Conservation (phyloP, 2,329 filamentous ascomycete genomes). For the Cadophora malorum region DNA sequence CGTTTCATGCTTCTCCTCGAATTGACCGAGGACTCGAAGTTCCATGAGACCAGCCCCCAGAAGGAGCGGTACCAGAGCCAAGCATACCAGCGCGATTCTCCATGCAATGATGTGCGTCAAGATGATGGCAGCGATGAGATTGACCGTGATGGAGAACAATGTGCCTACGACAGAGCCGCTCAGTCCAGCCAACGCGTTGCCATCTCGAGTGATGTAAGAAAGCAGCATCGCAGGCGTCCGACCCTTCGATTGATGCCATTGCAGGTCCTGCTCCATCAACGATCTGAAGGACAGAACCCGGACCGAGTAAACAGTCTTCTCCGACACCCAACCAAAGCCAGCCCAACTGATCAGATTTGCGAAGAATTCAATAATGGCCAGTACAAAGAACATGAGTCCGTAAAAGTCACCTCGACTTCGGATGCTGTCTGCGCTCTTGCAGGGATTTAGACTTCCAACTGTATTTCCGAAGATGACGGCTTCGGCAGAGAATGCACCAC, state of each 20-base stretch:
- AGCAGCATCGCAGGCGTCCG: constrained; percentile 68
- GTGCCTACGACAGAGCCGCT: constrained; percentile 75
- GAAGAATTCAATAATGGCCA: constrained; percentile 63
- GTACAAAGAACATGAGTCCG: constrained; percentile 54
- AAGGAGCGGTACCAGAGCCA: constrained; percentile 58
- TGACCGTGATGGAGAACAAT: constrained; percentile 70
- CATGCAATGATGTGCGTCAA: constrained; percentile 74
- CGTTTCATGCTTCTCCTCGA: constrained; percentile 67
- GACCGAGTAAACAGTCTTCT: constrained; percentile 69
- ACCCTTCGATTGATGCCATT: constrained; percentile 74
- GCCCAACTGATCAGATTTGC: constrained; percentile 66
- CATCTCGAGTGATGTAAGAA: constrained; percentile 73
- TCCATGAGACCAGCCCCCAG: constrained; percentile 62
- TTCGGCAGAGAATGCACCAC: constrained; percentile 58
- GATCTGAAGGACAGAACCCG: constrained; percentile 60
- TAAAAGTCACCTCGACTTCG: constrained; percentile 45
- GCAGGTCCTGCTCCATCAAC: constrained; percentile 67
- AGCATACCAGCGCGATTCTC: constrained; percentile 69
- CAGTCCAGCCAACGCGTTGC: constrained; percentile 69
- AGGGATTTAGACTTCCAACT: constrained; percentile 57
- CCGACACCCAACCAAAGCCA: constrained; percentile 61
- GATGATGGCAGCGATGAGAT: constrained; percentile 71
- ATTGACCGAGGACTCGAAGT: constrained; percentile 65
- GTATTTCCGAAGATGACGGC: constrained; percentile 62
- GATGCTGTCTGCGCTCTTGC: constrained; percentile 41